Evolutionary conservation across 352 stramenopile genomes (phyloP), one percentile per base, ranked within the genome.

Genomic region (Halophytophthora polymorphica): DNA sequence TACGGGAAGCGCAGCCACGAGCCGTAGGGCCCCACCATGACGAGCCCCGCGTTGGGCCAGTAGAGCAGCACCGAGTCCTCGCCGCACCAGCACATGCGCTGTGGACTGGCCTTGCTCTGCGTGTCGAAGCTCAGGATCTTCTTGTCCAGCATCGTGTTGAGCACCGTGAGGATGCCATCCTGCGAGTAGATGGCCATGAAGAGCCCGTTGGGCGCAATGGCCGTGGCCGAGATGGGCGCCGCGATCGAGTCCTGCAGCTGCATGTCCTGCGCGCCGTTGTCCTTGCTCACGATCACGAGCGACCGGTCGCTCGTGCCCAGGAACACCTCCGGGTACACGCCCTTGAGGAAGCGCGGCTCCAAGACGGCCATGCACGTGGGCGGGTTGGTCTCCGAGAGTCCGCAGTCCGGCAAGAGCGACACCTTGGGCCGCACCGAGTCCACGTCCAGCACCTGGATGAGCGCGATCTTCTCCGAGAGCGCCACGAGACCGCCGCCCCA

Each of bases 111-210:
- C 56, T 88, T 90, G 58, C 75, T 91, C 71, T 92, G 77, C 25
- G 84, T 92, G 65, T 96, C 84, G 56, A 96, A 96, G 17, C 78
- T 78, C 61, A 96, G 44, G 45, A 93, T 89, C 62, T 91, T 98
- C 53, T 96, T 97, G 75, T 98, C 90, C 63, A 98, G 97, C 50
- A 88, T 95, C n/a, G 93, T 98, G 29, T 94, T 97, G 43, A 98
- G 83, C 17, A 98, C 95, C 3, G 92, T 97, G 21, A 98, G 70
- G 45, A 97, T 88, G 7, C 90, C 93, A 45, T 96, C 83, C 51
- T 96, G 86, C 7, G 91, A 95, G 58, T 98, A 98, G 44, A 96
- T 89, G n/a, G 95, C 93, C 72, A 98, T 87, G 57, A 98, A 98
- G 45, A 95, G 78, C 33, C 94, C 94, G 64, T 98, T 98, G 2